Conservation (phyloP, 345 rosid species). For the Psidium friedrichsthalianum region DNA sequence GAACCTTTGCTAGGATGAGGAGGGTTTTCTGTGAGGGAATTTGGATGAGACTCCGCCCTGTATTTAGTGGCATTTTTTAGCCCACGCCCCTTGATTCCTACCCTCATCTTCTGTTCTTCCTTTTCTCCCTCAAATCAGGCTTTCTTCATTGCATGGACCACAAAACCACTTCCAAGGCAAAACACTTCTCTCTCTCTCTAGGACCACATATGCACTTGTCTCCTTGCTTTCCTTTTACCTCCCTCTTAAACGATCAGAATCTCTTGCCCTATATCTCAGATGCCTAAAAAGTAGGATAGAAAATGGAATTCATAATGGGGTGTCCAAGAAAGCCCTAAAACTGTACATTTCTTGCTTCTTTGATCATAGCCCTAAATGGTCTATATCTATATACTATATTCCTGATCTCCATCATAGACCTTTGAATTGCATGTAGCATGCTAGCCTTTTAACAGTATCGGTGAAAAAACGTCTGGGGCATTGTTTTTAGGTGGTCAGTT, state of each 20-base stretch:
- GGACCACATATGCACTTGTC: slow-evolving; percentile 10
- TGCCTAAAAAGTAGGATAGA: neutral
- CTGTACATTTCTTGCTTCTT: neutral
- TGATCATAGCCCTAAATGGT: neutral
- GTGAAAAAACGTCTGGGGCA: neutral
- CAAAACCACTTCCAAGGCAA: slow-evolving; percentile 14
- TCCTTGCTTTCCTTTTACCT: neutral
- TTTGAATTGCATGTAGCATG: neutral
- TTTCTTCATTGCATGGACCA: slow-evolving; percentile 35
- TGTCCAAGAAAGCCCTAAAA: neutral
- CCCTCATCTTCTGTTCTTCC: slow-evolving; percentile 14
- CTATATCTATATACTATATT: neutral
- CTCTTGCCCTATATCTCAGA: neutral
- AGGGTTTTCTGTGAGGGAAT: neutral
- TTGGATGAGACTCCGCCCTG: neutral
- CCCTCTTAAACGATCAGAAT: neutral
- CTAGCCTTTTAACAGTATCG: neutral
- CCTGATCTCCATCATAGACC: neutral
- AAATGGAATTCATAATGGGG: neutral
- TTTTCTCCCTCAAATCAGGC: slow-evolving; percentile 16
- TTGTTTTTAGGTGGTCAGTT: neutral
- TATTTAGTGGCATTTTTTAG: slow-evolving; percentile 1
- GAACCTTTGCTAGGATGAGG: neutral
- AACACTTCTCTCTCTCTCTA: slow-evolving; percentile 2
- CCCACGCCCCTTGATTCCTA: slow-evolving; percentile 1